Percentiles rank a stretch among this genome's conserved stretches.
Conservation (phyloP, 2,329 filamentous ascomycete genomes). For the Xylaria sp. region DNA sequence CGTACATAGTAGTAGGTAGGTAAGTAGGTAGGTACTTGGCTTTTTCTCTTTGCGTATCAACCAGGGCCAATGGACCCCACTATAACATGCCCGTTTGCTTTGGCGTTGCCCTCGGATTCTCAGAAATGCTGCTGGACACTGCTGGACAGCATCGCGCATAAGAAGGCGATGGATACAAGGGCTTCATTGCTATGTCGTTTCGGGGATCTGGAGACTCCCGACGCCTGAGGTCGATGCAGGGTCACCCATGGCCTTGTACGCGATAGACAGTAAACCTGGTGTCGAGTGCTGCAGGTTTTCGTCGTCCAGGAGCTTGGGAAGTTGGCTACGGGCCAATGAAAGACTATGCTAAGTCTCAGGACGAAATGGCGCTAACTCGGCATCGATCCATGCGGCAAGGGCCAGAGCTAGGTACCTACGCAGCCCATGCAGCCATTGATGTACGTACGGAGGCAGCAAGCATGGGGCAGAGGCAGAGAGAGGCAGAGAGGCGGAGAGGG, state of each 20-base stretch:
- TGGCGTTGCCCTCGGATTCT: not conserved
- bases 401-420: too few relatives aligned
- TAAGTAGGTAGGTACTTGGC: too few relatives aligned
- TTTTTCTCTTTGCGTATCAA: too few relatives aligned
- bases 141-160: not conserved
- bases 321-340: slow-evolving; percentile 23
- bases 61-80: too few relatives aligned
- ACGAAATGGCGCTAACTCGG: slow-evolving; percentile 28
- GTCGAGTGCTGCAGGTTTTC: slow-evolving; percentile 25
- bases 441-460: too few relatives aligned
- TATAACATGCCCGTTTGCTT: too few relatives aligned
- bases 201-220: not conserved
- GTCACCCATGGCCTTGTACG: slow-evolving; percentile 10
- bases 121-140: not conserved
- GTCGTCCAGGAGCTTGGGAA: slow-evolving; percentile 16
- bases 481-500: too few relatives aligned
- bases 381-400: not conserved
- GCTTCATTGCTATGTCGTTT: not conserved
- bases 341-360: slow-evolving; percentile 22
- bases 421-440: too few relatives aligned
- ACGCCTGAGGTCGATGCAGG: slow-evolving; percentile 1
- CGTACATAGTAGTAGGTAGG: too few relatives aligned
- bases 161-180: not conserved
- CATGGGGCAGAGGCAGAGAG: too few relatives aligned
- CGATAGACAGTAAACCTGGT: slow-evolving; percentile 11